Conservation (phyloP, 2,329 filamentous ascomycete species). For the Beauveria brongniartii region DNA sequence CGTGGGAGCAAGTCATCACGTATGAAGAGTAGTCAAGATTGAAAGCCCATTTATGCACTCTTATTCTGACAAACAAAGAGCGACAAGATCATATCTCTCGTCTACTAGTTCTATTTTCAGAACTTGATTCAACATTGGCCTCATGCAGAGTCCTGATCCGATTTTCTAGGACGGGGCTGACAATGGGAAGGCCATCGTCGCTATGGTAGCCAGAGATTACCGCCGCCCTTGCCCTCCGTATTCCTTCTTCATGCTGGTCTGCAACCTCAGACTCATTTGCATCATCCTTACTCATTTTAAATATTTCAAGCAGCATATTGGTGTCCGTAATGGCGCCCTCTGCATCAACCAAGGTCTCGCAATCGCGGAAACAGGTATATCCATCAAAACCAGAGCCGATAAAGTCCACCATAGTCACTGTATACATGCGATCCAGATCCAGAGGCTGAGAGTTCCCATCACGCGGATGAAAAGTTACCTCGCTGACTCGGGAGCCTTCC, state of each 20-base stretch:
- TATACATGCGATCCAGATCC: not conserved
- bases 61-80: not conserved
- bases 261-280: not conserved
- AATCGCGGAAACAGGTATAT: slow-evolving; percentile 15
- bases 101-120: not conserved
- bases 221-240: not conserved
- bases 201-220: not conserved
- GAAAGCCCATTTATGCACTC: not conserved
- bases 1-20: not conserved
- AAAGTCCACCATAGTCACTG: slow-evolving; percentile 15
- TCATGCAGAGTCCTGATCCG: slow-evolving; percentile 18
- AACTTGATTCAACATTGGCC: not conserved
- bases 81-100: not conserved
- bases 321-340: slow-evolving; percentile 20
- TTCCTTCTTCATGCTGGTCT: slow-evolving; percentile 1
- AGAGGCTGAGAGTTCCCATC: not conserved
- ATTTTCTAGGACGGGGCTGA: not conserved
- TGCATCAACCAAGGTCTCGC: slow-evolving; percentile 15
- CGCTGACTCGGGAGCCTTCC: slow-evolving; percentile 5
- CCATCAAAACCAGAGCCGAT: slow-evolving; percentile 19
- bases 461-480: not conserved
- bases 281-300: not conserved
- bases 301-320: slow-evolving; percentile 15
- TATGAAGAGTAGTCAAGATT: not conserved
- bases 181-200: not conserved